Evolutionary conservation across 164 flowering plant species (phyloP), one percentile per base, ranked within the genome.

Genomic region (Vitis labrusca): DNA sequence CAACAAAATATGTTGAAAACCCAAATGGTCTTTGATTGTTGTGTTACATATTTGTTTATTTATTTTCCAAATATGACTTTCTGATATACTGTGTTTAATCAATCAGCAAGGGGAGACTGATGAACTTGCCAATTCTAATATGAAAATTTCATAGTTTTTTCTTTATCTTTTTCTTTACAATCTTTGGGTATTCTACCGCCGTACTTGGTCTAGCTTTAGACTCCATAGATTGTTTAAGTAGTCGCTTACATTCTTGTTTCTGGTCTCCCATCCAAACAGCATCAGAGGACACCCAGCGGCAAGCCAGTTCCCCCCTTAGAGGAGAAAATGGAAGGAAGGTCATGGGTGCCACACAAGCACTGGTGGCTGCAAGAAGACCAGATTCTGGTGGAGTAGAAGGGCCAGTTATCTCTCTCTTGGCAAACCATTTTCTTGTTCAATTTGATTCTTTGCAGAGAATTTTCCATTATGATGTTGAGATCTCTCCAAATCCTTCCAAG

Each of bases 311-410:
- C 30, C 63, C 75, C 51, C 10, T 9, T 19, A 73, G 74, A 66
- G 78, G 78, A 71, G 75, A 78, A 68, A 73, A 77, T 74, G 84
- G 74, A 54, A 77, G 70, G 63, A 76, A 61, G 52, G 14, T 15
- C 50, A 71, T 48, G 52, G 67, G 67, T 74, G 66, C 63, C 44
- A 67, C 62, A 64, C 70, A 81, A 71, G 65, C 83, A 70, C 51
- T 85, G 19, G 77, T 76, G 69, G 77, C 82, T 57, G 83, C 84
- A 69, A 88, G 76, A 77, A 94, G 99, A 72, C 99, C 99, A 23
- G 99, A 94, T 61, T 75, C 82, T 59, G 99, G 99, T 37, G 99
- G 99, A 19, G 64, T 71, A 32, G 92, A 94, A 70, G 99, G 97
- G 52, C 65, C 67, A 2, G 82, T 77, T 9, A 87, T 94, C 67